Base-by-base conservation (phyloP, 768 basidiomycete genomes). In the Hydnum rufescens region DNA sequence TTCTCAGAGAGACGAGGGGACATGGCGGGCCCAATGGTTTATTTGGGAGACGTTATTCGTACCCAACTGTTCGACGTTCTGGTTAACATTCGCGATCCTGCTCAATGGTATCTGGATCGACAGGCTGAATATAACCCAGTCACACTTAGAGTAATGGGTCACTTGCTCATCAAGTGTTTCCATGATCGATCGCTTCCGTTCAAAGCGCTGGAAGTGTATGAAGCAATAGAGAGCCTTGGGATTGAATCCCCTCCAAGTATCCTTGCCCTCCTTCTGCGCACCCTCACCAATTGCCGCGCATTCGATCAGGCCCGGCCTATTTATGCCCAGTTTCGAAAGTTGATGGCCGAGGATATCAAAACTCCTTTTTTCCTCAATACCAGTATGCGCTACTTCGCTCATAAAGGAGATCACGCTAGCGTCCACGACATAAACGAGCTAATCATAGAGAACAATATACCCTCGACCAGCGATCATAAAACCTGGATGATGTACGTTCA, bases 401-500 rank as follows among this genome's bases (percentile, higher is more conserved):
- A 32, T 25, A 32, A 6, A 13, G 49, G 49, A 6, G 49, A 50
- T 32, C 32, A 8, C 23, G 16, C 6, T 16, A 50, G 49, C 32
- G 25, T 32, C 16, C 28, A 29, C 18, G 49, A 32, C 30, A 32
- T 50, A 16, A 13, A 8, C 16, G 49, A 28, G 26, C 6, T 30
- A 26, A 50, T 50, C 28, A 28, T 30, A 13, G 13, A 50, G 16
- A 6, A 13, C 49, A 16, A 25, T 6, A 8, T 31, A 25, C 26
- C 13, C 8, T 13, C 26, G 13, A 47, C 13, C 8, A 25, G 13
- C 13, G 6, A 25, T 31, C 49, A 25, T 29, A 8, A 18, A 16
- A 66, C 68, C n/a, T 66, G 71, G 64, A 59, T 76, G 26, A 65
- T 87, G 61, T 73, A 76, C 55, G 70, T 73, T 0, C 69, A 76